Evolutionary conservation across 208 protist genomes (phyloP).

Genomic region (Crithidia brevicula): DNA sequence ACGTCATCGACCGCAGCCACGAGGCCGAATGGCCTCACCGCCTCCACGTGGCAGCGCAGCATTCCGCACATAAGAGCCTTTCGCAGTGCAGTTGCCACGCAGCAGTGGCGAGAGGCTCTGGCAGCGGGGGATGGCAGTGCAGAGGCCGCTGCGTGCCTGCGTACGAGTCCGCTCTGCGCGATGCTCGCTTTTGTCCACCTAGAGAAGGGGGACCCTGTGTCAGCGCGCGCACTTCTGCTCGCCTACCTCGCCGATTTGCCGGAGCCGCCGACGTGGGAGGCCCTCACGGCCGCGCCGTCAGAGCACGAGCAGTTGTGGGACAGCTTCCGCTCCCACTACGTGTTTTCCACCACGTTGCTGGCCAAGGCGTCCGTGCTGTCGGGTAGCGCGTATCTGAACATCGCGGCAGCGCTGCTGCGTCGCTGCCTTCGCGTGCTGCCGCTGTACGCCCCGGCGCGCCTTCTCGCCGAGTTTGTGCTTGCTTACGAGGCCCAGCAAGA

Average conservation of each 20-base stretch:
- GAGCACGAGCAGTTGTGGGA: slow-evolving; percentile 42
- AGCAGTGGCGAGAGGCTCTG: slow-evolving; percentile 47
- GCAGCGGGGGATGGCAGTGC: slow-evolving; percentile 3
- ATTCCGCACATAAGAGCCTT: slow-evolving; percentile 40
- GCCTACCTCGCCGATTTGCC: slow-evolving; percentile 72
- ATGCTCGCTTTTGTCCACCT: slow-evolving; percentile 67
- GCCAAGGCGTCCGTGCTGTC: slow-evolving; percentile 83
- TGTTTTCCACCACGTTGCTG: slow-evolving; percentile 64
- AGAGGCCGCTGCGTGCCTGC: not conserved
- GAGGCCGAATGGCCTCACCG: not conserved
- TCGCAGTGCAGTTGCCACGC: slow-evolving; percentile 33
- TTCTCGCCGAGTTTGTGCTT: slow-evolving; percentile 73
- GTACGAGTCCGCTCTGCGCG: slow-evolving; percentile 55
- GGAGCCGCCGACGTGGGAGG: slow-evolving; percentile 26
- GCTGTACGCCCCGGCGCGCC: slow-evolving; percentile 56
- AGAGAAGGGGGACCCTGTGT: slow-evolving; percentile 49
- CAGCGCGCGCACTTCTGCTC: slow-evolving; percentile 61
- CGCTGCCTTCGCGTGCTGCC: slow-evolving; percentile 64
- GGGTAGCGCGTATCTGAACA: slow-evolving; percentile 70
- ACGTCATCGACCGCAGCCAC: not conserved
- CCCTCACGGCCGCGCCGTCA: not conserved
- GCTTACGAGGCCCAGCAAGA: slow-evolving; percentile 61
- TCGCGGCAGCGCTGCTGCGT: slow-evolving; percentile 70
- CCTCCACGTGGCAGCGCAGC: slow-evolving; percentile 1
- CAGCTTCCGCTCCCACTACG: slow-evolving; percentile 62